Base-by-base conservation (phyloP, 148 eudicot species). In the Rhododendron simsii region DNA sequence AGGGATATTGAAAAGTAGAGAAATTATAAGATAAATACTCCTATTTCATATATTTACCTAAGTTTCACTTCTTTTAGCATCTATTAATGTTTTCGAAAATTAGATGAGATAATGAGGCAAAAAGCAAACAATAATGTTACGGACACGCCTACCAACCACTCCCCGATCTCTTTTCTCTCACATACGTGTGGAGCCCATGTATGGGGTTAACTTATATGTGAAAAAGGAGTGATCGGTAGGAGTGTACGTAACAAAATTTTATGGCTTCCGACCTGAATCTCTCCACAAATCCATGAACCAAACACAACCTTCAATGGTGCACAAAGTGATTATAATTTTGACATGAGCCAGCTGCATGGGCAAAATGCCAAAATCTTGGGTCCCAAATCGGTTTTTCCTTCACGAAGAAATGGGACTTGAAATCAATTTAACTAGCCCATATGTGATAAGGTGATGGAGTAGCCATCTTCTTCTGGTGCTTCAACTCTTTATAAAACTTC, bases 401-500 rank as follows among this genome's bases (percentile, higher is more conserved):
- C 33, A 10, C 30, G 16, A 26, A 47, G 10, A 67, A 67, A 11
- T n/a, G 28, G 35, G 74, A 10, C 14, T 67, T 67, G 33, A 11
- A 67, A 67, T 26, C 7, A 6, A 53, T 15, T 90, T 84, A 90
- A 65, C 84, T 82, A n/a, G 85, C 87, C 89, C 87, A 83, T 8
- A 63, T 13, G 33, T 88, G 91, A 75, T 87, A 92, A 0, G 95
- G 95, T 10, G 90, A 90, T 48, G 95, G 94, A 5, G 94, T 76
- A 37, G 89, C 92, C 57, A 89, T 83, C 55, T 80, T 85, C 79
- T 90, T 92, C 80, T 95, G 94, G 84, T 89, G 85, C 90, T 83
- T 92, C 87, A 95, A 87, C 45, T 95, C 90, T 78, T 79, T 90
- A 37, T 95, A 94, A 75, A 95, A 95, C 71, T 89, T 90, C 51